A percentile compares a stretch with the other conserved stretches of the same genome.
phyloP scores from a whole-genome alignment of 352 stramenopile genomes.

The Phytophthora quininea region DNA sequence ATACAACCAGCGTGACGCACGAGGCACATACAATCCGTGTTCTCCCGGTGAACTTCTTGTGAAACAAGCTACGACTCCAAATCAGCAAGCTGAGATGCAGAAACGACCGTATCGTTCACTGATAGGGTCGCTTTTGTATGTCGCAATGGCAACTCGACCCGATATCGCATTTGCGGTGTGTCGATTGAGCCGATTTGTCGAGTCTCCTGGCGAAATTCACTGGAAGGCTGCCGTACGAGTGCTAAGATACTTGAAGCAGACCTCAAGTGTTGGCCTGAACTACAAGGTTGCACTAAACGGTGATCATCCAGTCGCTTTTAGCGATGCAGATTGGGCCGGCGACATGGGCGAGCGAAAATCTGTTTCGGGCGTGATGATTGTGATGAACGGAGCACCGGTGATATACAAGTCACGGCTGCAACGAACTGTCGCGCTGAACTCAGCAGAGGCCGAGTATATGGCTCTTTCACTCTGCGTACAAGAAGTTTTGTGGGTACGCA shows the following conservation, averaged over 20 bases:
- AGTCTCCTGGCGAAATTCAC: conserved; percentile 14
- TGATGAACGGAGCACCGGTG: conserved; percentile 16
- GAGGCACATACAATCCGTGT: neutral
- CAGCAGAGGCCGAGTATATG: neutral
- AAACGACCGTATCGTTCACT: conserved; percentile 7
- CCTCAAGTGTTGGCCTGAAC: conserved; percentile 10
- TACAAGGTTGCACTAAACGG: neutral
- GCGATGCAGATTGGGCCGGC: conserved; percentile 25
- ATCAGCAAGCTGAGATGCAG: conserved; percentile 5
- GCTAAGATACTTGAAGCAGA: conserved; percentile 34
- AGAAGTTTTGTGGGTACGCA: neutral
- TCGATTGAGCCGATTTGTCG: conserved; percentile 27
- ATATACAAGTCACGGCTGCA: conserved; percentile 35
- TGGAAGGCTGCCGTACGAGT: conserved; percentile 34
- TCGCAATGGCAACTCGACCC: conserved; percentile 25
- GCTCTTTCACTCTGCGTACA: neutral
- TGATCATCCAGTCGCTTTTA: conserved; percentile 7
- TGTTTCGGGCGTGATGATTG: conserved; percentile 19
- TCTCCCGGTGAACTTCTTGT: neutral
- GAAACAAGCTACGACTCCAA: neutral
- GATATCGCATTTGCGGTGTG: conserved; percentile 30
- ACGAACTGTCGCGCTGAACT: neutral
- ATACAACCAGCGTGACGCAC: neutral
- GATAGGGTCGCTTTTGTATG: conserved; percentile 31
- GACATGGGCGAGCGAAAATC: conserved; percentile 16